A percentile compares a stretch with the other conserved stretches of the same genome.
phyloP scores from a whole-genome alignment of 805 yeast genomes.

The Barnettozyma sucrosica region DNA sequence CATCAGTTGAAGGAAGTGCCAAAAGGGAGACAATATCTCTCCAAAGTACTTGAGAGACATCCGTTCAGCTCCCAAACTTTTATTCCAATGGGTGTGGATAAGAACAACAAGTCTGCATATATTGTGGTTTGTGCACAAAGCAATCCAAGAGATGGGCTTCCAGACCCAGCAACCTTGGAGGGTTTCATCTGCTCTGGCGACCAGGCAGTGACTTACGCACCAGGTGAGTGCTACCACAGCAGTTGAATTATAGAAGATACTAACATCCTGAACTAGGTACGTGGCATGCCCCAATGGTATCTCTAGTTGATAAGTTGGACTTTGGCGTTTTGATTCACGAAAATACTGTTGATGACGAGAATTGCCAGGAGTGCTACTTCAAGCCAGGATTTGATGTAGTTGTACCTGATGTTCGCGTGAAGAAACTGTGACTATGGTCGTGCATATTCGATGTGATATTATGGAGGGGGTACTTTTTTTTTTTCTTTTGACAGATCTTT shows the following conservation, averaged over 20 bases:
- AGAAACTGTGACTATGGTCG: not conserved
- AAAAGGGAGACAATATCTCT: constrained; percentile 15
- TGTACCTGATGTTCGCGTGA: constrained; percentile 5
- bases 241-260: not conserved
- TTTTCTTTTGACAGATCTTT: too few relatives aligned
- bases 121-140: constrained; percentile 74
- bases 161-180: constrained; percentile 52
- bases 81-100: constrained; percentile 78
- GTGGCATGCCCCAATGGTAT: constrained; percentile 98
- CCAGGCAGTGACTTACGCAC: constrained; percentile 86
- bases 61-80: constrained; percentile 87
- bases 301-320: constrained; percentile 60
- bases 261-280: constrained; percentile 29
- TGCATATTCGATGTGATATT: not conserved
- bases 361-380: constrained; percentile 74
- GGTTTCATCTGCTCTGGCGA: constrained; percentile 78
- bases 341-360: constrained; percentile 71
- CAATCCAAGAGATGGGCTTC: constrained; percentile 39
- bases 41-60: constrained; percentile 79
- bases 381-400: constrained; percentile 47
- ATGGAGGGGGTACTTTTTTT: too few relatives aligned
- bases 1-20: constrained; percentile 34
- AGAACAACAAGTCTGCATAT: constrained; percentile 43
- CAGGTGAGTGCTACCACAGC: constrained; percentile 26
- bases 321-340: constrained; percentile 89